Evolutionary conservation across 2,329 filamentous ascomycete species (phyloP).

Genomic region (Pseudogymnoascus sp.): DNA sequence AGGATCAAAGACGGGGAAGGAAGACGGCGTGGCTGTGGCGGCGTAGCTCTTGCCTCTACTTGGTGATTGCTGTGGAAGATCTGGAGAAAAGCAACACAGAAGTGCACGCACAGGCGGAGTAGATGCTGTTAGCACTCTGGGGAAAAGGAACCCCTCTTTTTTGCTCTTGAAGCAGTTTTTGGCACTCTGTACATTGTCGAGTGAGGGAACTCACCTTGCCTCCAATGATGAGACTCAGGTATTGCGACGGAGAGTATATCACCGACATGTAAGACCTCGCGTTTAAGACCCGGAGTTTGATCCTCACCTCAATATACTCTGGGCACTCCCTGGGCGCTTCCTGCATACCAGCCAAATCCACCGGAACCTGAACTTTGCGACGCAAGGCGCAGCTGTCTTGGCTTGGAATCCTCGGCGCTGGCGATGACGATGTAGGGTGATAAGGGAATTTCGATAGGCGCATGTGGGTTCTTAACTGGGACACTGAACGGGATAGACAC

Average conservation of each 20-base stretch:
- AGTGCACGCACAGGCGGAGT: neutral
- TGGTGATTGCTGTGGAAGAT: neutral
- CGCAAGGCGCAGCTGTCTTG: neutral
- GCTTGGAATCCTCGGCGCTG: neutral
- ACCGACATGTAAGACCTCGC: neutral
- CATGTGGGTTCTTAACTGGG: neutral
- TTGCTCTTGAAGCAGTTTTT: neutral
- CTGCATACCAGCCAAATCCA: neutral
- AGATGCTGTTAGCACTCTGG: neutral
- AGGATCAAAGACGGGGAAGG: neutral
- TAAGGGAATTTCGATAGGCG: constrained; percentile 6
- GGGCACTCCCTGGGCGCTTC: neutral
- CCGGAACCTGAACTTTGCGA: neutral
- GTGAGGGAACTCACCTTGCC: neutral
- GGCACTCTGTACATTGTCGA: neutral
- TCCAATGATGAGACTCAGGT: neutral
- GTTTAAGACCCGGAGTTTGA: neutral
- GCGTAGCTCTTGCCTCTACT: neutral
- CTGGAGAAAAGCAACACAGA: neutral
- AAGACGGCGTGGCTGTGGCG: neutral
- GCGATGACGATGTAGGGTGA: neutral
- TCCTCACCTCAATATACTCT: neutral
- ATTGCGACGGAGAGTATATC: neutral
- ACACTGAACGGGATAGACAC: neutral
- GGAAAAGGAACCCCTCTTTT: neutral